Evolutionary conservation across 805 yeast species (phyloP).

Genomic region (Ogataea glucozyma): DNA sequence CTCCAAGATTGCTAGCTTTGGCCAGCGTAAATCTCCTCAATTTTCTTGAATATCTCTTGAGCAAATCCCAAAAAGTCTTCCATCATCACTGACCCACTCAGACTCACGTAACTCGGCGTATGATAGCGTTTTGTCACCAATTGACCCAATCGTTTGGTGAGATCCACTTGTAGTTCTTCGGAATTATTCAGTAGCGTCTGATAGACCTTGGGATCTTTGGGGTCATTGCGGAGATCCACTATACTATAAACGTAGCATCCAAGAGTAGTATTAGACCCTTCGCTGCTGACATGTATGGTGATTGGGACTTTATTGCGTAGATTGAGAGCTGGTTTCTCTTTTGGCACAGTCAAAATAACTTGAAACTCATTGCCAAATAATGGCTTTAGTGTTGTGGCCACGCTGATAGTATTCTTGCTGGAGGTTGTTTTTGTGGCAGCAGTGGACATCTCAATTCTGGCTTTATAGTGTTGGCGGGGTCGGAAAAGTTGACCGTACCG

Average conservation of each 20-base stretch:
- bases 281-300: conserved; percentile 36
- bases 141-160: conserved; percentile 44
- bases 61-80: conserved; percentile 36
- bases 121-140: conserved; percentile 42
- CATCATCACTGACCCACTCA: conserved; percentile 41
- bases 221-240: conserved; percentile 31
- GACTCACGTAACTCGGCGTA: conserved; percentile 46
- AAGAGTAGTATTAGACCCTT: conserved; percentile 34
- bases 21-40: conserved; percentile 28
- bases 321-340: conserved; percentile 19
- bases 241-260: conserved; percentile 49
- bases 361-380: conserved; percentile 31
- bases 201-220: conserved; percentile 30
- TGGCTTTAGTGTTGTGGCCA: conserved; percentile 26
- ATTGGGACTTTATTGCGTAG: conserved; percentile 35
- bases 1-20: conserved; percentile 2
- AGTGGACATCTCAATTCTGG: too few species aligned
- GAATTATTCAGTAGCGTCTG: conserved; percentile 47
- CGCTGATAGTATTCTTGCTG: conserved; percentile 15
- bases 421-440: conserved; percentile 1
- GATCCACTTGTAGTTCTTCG: conserved; percentile 42
- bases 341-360: conserved; percentile 24
- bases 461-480: too few species aligned
- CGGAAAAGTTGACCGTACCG: too few species aligned
- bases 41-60: conserved; percentile 30